Base-by-base conservation (phyloP, 2,329 filamentous ascomycete genomes). In the Colletotrichum trifolii region DNA sequence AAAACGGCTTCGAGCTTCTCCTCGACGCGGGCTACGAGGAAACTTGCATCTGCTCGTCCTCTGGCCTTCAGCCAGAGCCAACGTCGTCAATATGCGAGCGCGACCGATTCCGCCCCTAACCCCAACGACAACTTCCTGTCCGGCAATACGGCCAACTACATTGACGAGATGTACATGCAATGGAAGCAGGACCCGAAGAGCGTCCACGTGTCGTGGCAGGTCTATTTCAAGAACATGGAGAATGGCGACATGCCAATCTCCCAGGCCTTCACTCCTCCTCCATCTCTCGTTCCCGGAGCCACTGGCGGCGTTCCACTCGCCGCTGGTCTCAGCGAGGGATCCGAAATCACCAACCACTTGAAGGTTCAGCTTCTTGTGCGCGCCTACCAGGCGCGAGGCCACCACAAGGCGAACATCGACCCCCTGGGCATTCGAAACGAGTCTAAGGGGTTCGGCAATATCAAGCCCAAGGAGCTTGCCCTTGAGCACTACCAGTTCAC, bases 161-260 rank as follows among this genome's bases (percentile, higher is more conserved):
- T 99, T 77, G 96, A 99, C 80, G 96, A 97, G 85, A 99, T 99
- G 96, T 99, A 99, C 82, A 85, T 97, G 83, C 90, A 94, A 77
- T 99, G 96, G 96, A 97, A 95, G 82, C 85, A 92, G 69, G 94
- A 99, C 73, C 94, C 96, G 56, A 87, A 89, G 73, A 97, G 93
- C 76, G 96, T 99, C 65, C 96, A 99, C 81, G 87, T 97, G 73
- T 99, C 96, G 78, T 99, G 96, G 96, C 95, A 97, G 83, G 90
- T 96, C 77, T 99, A 99, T 87, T 99, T 99, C 87, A 93, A 90
- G 83, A 99, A 99, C 83, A 97, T 99, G 92, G 96, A 99, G 85
- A 92, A 89, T 71, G 96, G 96, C 78, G 92, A 96, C 75, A 98
- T 99, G 93, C 95, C 95, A 76, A 93, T 97, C 77, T 96, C 95